phyloP scores from a whole-genome alignment of 176 grass and related monocot genomes.

The Oropetium thomaeum region DNA sequence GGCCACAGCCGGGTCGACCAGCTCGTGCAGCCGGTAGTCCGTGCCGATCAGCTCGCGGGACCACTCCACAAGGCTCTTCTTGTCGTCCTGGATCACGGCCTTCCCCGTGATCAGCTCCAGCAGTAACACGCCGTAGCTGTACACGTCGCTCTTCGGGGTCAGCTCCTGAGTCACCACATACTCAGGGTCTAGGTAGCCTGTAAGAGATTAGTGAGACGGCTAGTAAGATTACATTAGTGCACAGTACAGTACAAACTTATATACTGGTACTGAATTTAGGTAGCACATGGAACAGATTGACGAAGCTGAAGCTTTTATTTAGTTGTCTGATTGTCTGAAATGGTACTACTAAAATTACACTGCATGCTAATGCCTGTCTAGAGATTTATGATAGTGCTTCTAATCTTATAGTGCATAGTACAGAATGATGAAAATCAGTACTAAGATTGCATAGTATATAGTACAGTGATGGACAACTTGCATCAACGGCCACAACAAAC shows the following conservation, averaged over 20 bases:
- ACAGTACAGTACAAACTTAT: background rate
- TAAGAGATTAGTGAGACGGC: background rate
- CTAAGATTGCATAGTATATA: background rate
- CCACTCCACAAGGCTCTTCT: conserved; percentile 59
- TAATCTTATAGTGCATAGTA: background rate
- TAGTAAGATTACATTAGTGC: background rate
- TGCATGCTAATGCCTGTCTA: background rate
- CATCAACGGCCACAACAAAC: background rate
- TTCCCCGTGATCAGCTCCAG: conserved; percentile 86
- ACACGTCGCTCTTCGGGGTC: conserved; percentile 79
- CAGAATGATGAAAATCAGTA: background rate
- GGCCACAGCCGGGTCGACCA: conserved; percentile 67
- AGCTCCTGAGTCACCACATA: conserved; percentile 58
- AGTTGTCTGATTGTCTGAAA: background rate
- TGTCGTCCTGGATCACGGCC: conserved; percentile 40
- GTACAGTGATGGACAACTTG: background rate
- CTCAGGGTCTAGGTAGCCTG: conserved; percentile 78
- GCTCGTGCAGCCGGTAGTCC: conserved; percentile 61
- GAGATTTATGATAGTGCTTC: background rate
- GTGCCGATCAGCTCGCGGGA: conserved; percentile 61
- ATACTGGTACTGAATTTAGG: too few relatives aligned
- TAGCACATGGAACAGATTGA: too few relatives aligned
- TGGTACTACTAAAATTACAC: background rate
- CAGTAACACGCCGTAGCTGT: conserved; percentile 82
- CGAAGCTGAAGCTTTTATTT: background rate